Percentiles rank a stretch among this genome's conserved stretches.
These are phyloP conservation scores for Cyamopsis tetragonoloba DNA, from an alignment of 306 rosid genomes.

Conservation along the genomic window DNA sequence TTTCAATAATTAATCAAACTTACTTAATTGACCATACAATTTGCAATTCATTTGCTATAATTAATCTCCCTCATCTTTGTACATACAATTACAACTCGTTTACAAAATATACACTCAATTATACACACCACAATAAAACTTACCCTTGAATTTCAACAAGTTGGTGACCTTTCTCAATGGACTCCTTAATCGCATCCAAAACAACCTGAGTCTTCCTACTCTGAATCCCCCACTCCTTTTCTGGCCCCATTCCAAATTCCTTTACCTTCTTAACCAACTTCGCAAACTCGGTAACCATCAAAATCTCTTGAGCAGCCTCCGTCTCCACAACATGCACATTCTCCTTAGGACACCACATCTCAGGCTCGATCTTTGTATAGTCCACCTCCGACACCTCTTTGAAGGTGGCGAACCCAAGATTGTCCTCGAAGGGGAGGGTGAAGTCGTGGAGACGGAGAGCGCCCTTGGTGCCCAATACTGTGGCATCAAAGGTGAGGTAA, in stretches of 20 bases:
- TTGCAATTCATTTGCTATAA: neutral
- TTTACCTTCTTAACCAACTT: conserved; percentile 22
- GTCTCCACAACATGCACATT: conserved; percentile 35
- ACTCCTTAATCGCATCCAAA: conserved; percentile 41
- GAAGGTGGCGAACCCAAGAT: conserved; percentile 16
- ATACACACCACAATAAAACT: neutral
- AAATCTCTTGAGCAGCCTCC: conserved; percentile 29
- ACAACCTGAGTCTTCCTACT: conserved; percentile 33
- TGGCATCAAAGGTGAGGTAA: conserved; percentile 20
- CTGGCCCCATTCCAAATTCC: conserved; percentile 17
- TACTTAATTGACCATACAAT: neutral
- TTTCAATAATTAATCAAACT: neutral
- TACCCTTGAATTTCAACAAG: conserved; percentile 21
- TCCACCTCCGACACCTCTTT: conserved; percentile 31
- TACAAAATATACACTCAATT: neutral
- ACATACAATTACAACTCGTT: neutral
- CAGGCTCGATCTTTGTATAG: conserved; percentile 24
- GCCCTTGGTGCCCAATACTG: conserved; percentile 35
- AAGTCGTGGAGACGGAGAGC: conserved; percentile 28
- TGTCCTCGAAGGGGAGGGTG: conserved; percentile 30
- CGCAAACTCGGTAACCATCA: conserved; percentile 38
- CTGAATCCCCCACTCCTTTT: conserved; percentile 15
- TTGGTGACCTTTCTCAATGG: conserved; percentile 31
- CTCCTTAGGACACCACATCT: conserved; percentile 31
- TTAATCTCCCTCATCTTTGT: neutral